Evolutionary conservation across 2,329 filamentous ascomycete species (phyloP), one percentile per base, ranked within the genome.

Genomic region (Microdochium bolleyi): DNA sequence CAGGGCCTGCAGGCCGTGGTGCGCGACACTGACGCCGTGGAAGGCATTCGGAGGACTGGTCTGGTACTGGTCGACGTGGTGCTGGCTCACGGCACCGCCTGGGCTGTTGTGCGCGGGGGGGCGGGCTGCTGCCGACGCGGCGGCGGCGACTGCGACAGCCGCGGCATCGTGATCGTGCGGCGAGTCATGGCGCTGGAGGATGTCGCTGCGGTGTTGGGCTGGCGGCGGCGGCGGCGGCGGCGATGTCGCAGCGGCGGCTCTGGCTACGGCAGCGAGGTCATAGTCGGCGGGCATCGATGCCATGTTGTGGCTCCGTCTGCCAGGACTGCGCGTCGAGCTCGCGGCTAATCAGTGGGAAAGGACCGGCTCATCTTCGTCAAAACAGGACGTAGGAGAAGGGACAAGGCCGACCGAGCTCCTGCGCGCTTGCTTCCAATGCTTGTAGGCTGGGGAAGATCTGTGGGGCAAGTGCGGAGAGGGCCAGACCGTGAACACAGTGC

Each of bases 271-370:
- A 13, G 41, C 41, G 13, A 46, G 41, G 19, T 46, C 41, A 46
- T 46, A 46, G 41, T 22, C 41, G 7, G 41, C 21, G 41, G 41
- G 41, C 41, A 46, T 16, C 41, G 41, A 21, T 19, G 41, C 8
- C 41, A 46, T 46, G 41, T 22, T 46, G 41, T 7, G 16, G 5
- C 41, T 21, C 37, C 14, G 14, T 16, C 4, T 7, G 14, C 37
- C 4, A 5, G 16, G n/a, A 22, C 19, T 16, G 19, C 7, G 41
- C 13, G 41, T 19, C 19, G 41, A 19, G 19, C 41, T 46, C 41
- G 41, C 41, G 41, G 41, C 41, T 46, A 46, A 46, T 46, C 41
- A 46, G 21, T 46, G 41, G 41, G 41, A 46, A 46, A 46, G 41
- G 41, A 46, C 41, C 41, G 41, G 41, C 41, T 46, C 41, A 46